A percentile compares a stretch with the other conserved stretches of the same genome.
These are phyloP conservation scores for Annulohypoxylon moriforme DNA, from an alignment of 495 filamentous ascomycete genomes.

Conservation along the genomic window DNA sequence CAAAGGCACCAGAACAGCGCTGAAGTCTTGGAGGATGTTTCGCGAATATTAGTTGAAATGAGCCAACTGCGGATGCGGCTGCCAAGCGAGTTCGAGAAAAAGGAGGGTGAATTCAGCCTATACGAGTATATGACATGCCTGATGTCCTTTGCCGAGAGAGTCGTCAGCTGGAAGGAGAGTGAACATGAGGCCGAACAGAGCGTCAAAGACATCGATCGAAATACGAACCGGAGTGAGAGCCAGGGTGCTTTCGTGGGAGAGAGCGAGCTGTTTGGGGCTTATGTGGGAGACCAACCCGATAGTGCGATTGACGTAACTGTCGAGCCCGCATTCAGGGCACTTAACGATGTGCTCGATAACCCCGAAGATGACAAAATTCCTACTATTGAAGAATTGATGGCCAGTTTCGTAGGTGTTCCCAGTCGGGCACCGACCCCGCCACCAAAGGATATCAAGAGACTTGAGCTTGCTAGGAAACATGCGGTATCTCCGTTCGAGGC, in stretches of 20 bases:
- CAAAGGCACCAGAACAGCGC: slow-evolving; percentile 39
- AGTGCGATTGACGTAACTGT: slow-evolving; percentile 56
- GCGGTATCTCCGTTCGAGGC: slow-evolving; percentile 39
- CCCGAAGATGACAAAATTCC: slow-evolving; percentile 33
- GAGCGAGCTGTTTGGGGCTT: slow-evolving; percentile 42
- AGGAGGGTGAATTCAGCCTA: slow-evolving; percentile 46
- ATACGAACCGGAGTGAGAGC: slow-evolving; percentile 15
- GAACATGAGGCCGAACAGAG: slow-evolving; percentile 38
- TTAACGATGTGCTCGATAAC: slow-evolving; percentile 2
- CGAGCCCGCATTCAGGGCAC: slow-evolving; percentile 40
- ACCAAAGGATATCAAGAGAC: slow-evolving; percentile 50
- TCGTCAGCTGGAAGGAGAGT: slow-evolving; percentile 38
- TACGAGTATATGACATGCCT: slow-evolving; percentile 52
- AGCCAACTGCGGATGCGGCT: slow-evolving; percentile 43
- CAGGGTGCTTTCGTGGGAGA: slow-evolving; percentile 46
- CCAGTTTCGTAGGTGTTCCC: slow-evolving; percentile 50
- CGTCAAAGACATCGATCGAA: slow-evolving; percentile 26
- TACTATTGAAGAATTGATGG: slow-evolving; percentile 53
- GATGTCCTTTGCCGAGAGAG: slow-evolving; percentile 45
- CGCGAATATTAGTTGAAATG: slow-evolving; percentile 46
- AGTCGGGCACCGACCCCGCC: slow-evolving; percentile 53
- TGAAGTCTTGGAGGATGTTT: slow-evolving; percentile 45
- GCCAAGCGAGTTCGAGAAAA: slow-evolving; percentile 51
- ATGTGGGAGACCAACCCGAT: slow-evolving; percentile 54
- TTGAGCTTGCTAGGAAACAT: slow-evolving; percentile 35